phyloP scores from a whole-genome alignment of 306 rosid genomes.

The Sphenostylis stenocarpa region DNA sequence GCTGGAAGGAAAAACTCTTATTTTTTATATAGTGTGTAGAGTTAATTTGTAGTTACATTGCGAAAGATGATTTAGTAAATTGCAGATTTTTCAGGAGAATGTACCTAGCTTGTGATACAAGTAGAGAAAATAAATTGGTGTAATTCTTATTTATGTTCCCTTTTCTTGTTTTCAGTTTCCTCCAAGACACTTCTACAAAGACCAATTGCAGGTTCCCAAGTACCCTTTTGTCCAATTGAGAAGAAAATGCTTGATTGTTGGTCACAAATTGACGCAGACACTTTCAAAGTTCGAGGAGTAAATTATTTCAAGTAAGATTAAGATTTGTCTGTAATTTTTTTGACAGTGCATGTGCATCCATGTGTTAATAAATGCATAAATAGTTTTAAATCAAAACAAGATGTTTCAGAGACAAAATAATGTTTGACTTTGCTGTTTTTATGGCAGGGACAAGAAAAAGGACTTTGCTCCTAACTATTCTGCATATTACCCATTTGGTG shows the following conservation, averaged over 20 bases:
- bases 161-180: slow-evolving; percentile 67
- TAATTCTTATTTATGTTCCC: slow-evolving; percentile 15
- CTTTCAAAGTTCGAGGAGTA: slow-evolving; percentile 80
- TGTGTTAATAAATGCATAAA: neutral
- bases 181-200: slow-evolving; percentile 78
- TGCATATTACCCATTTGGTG: slow-evolving; percentile 95
- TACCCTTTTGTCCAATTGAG: slow-evolving; percentile 83
- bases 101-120: neutral
- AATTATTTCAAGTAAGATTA: slow-evolving; percentile 79
- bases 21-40: neutral
- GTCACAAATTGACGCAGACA: slow-evolving; percentile 82
- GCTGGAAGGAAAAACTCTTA: neutral
- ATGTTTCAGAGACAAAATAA: slow-evolving; percentile 1
- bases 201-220: slow-evolving; percentile 92
- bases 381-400: neutral
- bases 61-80: neutral
- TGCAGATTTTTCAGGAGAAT: neutral
- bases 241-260: slow-evolving; percentile 92
- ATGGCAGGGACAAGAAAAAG: slow-evolving; percentile 90
- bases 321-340: slow-evolving; percentile 19
- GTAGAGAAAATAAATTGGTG: neutral
- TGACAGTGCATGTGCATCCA: slow-evolving; percentile 16
- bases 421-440: slow-evolving; percentile 27
- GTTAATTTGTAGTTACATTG: slow-evolving; percentile 1
- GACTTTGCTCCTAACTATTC: slow-evolving; percentile 70